Evolutionary conservation across 192 early-diverging fungal species (phyloP).

Genomic region (Gonapodya prolifera): DNA sequence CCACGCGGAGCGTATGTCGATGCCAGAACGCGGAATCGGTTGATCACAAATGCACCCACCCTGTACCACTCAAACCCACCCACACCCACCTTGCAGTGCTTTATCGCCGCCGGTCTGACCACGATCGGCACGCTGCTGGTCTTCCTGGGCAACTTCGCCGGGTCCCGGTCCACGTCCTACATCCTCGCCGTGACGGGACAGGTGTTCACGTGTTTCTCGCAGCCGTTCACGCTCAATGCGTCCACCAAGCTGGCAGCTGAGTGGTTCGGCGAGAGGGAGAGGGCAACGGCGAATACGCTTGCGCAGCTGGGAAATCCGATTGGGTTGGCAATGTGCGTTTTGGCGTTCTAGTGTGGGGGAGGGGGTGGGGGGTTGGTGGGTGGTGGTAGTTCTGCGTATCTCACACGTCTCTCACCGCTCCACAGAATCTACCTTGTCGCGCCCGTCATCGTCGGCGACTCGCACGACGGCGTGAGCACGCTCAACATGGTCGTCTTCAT

Average conservation of each 20-base stretch:
- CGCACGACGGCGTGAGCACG: background rate
- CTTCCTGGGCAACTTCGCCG: background rate
- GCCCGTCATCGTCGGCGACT: background rate
- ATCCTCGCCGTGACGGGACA: background rate
- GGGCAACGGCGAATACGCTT: background rate
- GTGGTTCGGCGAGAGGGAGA: background rate
- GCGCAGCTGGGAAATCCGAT: background rate
- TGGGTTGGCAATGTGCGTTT: background rate
- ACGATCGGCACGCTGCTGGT: background rate
- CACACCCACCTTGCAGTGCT: too few species aligned
- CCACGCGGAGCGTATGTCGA: too few species aligned
- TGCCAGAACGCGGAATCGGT: too few species aligned
- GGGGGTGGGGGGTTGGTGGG: too few species aligned
- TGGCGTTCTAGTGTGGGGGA: too few species aligned
- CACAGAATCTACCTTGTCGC: background rate
- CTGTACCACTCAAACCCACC: too few species aligned
- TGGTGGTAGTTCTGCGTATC: too few species aligned
- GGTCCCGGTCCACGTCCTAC: background rate
- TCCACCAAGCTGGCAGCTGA: background rate
- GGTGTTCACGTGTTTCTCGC: background rate
- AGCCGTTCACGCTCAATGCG: background rate
- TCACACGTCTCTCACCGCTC: too few species aligned
- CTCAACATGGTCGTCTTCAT: background rate
- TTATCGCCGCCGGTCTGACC: background rate
- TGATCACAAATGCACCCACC: too few species aligned